These are phyloP conservation scores for Aspergillus sclerotialis DNA, from an alignment of 2,329 filamentous ascomycete species.

Conservation along the genomic window DNA sequence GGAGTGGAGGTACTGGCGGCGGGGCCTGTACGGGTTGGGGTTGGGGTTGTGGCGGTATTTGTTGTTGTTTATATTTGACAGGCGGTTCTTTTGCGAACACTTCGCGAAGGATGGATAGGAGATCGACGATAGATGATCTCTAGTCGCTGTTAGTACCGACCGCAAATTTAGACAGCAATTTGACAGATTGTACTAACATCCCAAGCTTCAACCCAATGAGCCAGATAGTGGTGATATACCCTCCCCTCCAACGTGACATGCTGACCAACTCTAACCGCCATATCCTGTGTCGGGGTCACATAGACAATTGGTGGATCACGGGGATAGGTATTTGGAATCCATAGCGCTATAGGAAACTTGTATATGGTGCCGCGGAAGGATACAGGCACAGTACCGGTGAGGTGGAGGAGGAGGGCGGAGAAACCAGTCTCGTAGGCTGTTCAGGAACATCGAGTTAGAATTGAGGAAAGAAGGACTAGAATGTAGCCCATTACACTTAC, in stretches of 20 bases:
- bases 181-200: conserved; percentile 61
- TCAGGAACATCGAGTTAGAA: conserved; percentile 1
- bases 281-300: conserved; percentile 78
- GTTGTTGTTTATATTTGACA: conserved; percentile 63
- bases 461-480: conserved; percentile 7
- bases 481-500: conserved; percentile 44
- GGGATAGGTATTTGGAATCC: conserved; percentile 88
- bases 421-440: conserved; percentile 81
- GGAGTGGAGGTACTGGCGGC: conserved; percentile 66
- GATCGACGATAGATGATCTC: conserved; percentile 80
- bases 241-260: conserved; percentile 90
- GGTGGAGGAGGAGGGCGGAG: conserved; percentile 77
- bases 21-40: conserved; percentile 38
- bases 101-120: conserved; percentile 73
- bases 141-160: conserved; percentile 16
- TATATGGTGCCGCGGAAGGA: conserved; percentile 83
- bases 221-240: conserved; percentile 92
- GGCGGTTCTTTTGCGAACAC: conserved; percentile 94
- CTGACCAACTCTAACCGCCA: conserved; percentile 85
- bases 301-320: conserved; percentile 79
- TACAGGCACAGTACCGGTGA: conserved; percentile 86
- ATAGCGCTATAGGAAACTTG: conserved; percentile 84
- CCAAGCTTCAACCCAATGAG: conserved; percentile 82
- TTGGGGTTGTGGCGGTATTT: conserved; percentile 25
- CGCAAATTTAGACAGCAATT: background rate